phyloP scores from a whole-genome alignment of 345 rosid species.

The Lumnitzera littorea region DNA sequence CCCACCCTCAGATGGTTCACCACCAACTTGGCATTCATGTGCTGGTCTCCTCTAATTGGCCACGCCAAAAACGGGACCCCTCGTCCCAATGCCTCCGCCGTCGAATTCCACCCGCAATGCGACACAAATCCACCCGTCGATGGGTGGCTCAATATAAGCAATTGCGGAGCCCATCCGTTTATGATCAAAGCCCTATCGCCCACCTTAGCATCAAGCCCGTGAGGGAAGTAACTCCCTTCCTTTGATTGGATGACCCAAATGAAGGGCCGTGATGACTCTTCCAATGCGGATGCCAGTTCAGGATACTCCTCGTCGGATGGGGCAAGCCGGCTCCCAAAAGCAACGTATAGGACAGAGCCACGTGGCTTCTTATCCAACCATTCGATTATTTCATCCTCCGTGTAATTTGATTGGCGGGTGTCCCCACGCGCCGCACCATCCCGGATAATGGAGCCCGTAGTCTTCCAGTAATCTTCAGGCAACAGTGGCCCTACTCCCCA shows the following conservation, averaged over 20 bases:
- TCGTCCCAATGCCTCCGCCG: conserved; percentile 22
- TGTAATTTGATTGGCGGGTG: conserved; percentile 10
- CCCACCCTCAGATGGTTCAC: conserved; percentile 16
- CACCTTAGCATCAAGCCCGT: conserved; percentile 11
- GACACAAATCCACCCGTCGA: conserved; percentile 35
- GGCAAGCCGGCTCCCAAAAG: conserved; percentile 24
- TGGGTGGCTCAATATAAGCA: conserved; percentile 29
- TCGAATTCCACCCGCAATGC: conserved; percentile 45
- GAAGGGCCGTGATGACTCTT: conserved; percentile 18
- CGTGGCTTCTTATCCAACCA: conserved; percentile 22
- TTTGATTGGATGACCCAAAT: conserved; percentile 27
- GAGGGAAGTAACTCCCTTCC: conserved; percentile 11
- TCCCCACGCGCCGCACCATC: conserved; percentile 5
- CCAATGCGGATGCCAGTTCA: conserved; percentile 16
- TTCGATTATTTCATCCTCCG: conserved; percentile 19
- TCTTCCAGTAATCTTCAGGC: conserved; percentile 23
- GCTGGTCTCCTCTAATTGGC: conserved; percentile 36
- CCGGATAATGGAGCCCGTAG: conserved; percentile 10
- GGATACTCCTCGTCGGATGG: conserved; percentile 19
- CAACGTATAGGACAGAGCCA: conserved; percentile 18
- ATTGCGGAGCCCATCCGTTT: conserved; percentile 36
- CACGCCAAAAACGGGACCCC: conserved; percentile 26
- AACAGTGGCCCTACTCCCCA: conserved; percentile 37
- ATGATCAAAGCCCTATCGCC: conserved; percentile 28
- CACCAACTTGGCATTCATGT: conserved; percentile 24